Percentiles rank a stretch among this genome's conserved stretches.
Conservation (phyloP, 176 grass and related monocot genomes). For the Otatea glauca region DNA sequence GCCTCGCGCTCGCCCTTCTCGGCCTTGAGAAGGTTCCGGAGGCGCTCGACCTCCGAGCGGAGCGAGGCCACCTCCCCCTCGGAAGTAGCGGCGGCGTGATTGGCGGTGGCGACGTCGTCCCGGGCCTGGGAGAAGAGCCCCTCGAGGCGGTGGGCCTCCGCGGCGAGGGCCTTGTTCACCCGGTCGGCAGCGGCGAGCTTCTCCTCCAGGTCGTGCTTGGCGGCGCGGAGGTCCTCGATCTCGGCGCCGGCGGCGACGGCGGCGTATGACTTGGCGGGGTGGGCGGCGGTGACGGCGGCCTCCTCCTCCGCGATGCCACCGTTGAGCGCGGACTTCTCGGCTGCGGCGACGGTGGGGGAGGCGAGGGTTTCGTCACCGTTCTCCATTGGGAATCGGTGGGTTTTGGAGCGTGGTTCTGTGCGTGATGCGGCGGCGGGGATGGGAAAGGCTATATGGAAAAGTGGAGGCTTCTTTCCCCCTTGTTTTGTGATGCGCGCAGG, state of each 20-base stretch:
- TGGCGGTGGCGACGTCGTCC: constrained; percentile 43
- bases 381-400: constrained; percentile 53
- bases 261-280: constrained; percentile 48
- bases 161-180: constrained; percentile 38
- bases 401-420: constrained; percentile 38
- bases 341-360: constrained; percentile 28
- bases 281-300: constrained; percentile 6
- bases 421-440: not conserved
- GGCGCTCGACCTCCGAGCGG: too few relatives aligned
- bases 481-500: not conserved
- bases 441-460: not conserved
- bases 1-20: too few relatives aligned
- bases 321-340: constrained; percentile 26
- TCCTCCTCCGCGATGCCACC: constrained; percentile 26
- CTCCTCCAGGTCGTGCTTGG: constrained; percentile 53
- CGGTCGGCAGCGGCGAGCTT: constrained; percentile 43
- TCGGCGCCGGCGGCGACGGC: constrained; percentile 52
- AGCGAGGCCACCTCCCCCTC: not conserved
- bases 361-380: constrained; percentile 56
- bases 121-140: constrained; percentile 41
- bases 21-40: too few relatives aligned
- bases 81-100: constrained; percentile 25
- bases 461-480: not conserved
- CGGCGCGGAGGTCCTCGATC: constrained; percentile 50
- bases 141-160: constrained; percentile 45